Percentiles rank a stretch among this genome's conserved stretches.
Evolutionary conservation across 176 grass and related monocot species (phyloP).

Genomic region (Aechmea fasciata): DNA sequence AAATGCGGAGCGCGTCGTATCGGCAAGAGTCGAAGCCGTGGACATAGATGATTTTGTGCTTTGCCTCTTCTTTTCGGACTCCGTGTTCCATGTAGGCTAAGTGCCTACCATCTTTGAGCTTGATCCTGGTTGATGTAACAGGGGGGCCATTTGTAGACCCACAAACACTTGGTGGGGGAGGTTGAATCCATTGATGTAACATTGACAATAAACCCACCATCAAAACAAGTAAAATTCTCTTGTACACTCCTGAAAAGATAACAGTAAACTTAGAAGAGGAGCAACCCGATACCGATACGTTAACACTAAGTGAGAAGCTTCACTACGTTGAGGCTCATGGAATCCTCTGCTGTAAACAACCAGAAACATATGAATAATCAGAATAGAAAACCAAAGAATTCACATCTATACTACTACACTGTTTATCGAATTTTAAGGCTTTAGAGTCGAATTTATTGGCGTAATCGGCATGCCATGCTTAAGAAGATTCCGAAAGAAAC

Average conservation of each 20-base stretch:
- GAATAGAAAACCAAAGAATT: too few species aligned
- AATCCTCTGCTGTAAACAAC: too few species aligned
- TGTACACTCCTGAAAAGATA: slow-evolving; percentile 20
- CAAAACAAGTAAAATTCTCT: slow-evolving; percentile 22
- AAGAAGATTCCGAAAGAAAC: too few species aligned
- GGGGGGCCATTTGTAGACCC: slow-evolving; percentile 39
- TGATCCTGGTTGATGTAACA: slow-evolving; percentile 36
- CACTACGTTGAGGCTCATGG: too few species aligned
- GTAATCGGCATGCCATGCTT: too few species aligned
- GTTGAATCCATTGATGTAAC: slow-evolving; percentile 39
- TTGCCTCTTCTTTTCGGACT: slow-evolving; percentile 46
- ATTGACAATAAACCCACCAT: slow-evolving; percentile 33
- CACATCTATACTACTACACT: too few species aligned
- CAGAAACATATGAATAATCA: too few species aligned
- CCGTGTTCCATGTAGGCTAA: slow-evolving; percentile 59
- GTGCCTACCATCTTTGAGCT: slow-evolving; percentile 64
- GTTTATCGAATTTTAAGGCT: too few species aligned
- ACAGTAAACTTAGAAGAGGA: too few species aligned
- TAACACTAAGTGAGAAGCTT: too few species aligned
- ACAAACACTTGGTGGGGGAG: slow-evolving; percentile 38
- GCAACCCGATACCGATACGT: too few species aligned
- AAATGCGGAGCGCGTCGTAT: slow-evolving; percentile 46
- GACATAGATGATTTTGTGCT: slow-evolving; percentile 56
- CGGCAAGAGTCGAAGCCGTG: slow-evolving; percentile 69
- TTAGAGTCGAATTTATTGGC: too few species aligned